phyloP scores from a whole-genome alignment of 2,329 filamentous ascomycete species.

The Aspergillus tubingensis region DNA sequence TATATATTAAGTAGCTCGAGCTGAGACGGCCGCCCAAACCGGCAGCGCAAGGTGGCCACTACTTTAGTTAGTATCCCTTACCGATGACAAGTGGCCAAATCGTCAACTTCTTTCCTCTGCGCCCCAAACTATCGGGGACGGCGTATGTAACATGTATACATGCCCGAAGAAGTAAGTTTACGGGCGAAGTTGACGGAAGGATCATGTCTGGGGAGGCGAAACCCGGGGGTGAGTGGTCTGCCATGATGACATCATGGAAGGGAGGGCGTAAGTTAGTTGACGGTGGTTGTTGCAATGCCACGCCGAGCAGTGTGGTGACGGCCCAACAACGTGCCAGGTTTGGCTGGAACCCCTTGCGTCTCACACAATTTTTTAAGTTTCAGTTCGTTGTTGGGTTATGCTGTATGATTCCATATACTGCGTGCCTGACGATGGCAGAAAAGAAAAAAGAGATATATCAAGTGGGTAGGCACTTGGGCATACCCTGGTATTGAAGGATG shows the following conservation, averaged over 20 bases:
- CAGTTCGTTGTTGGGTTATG: neutral
- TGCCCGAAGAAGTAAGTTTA: neutral
- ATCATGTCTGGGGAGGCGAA: neutral
- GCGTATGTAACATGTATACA: neutral
- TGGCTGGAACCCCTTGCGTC: neutral
- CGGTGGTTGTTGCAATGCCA: neutral
- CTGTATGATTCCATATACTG: neutral
- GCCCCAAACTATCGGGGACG: neutral
- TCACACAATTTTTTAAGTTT: neutral
- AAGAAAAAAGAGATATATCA: neutral
- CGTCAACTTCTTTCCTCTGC: neutral
- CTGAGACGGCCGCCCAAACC: neutral
- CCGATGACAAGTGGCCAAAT: neutral
- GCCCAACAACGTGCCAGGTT: neutral
- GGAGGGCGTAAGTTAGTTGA: neutral
- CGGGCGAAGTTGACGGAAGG: too few species aligned
- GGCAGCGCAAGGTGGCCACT: conserved; percentile 1
- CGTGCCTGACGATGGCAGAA: neutral
- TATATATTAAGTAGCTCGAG: neutral
- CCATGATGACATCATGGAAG: neutral
- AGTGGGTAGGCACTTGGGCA: neutral
- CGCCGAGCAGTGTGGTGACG: neutral
- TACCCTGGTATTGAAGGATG: neutral
- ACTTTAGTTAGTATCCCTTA: neutral
- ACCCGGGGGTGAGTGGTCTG: neutral